Evolutionary conservation across 345 rosid species (phyloP).

Genomic region (Acer saccharum): DNA sequence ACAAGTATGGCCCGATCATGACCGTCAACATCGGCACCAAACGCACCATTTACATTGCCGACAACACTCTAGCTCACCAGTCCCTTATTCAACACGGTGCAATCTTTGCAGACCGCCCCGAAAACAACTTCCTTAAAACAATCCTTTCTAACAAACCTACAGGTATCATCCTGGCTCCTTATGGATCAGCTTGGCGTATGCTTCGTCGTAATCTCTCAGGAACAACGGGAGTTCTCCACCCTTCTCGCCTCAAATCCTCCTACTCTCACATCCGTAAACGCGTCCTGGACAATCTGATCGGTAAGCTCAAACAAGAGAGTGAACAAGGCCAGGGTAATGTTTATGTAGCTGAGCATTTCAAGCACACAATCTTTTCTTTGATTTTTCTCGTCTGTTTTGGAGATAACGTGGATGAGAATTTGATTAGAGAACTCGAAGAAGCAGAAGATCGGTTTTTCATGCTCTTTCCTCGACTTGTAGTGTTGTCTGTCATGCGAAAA

Average conservation of each 20-base stretch:
- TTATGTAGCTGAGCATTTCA: neutral
- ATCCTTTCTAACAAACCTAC: neutral
- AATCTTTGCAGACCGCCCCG: slow-evolving; percentile 21
- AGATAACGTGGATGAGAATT: slow-evolving; percentile 3
- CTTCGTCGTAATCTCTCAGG: slow-evolving; percentile 19
- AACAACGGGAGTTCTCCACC: slow-evolving; percentile 19
- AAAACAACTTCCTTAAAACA: neutral
- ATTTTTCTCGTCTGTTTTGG: slow-evolving; percentile 10
- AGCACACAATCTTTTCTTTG: neutral
- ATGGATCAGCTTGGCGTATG: slow-evolving; percentile 21
- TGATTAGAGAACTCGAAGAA: neutral
- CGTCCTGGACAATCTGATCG: neutral
- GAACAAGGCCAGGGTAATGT: neutral
- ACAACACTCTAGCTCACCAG: slow-evolving; percentile 14
- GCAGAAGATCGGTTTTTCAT: neutral
- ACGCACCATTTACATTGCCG: slow-evolving; percentile 12
- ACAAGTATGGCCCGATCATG: slow-evolving; percentile 9
- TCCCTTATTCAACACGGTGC: slow-evolving; percentile 17
- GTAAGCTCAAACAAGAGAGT: neutral
- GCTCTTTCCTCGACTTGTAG: neutral
- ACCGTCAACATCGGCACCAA: slow-evolving; percentile 15
- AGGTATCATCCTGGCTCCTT: slow-evolving; percentile 7
- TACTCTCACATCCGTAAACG: neutral
- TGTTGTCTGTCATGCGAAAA: neutral
- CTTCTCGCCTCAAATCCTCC: neutral